Evolutionary conservation across 345 rosid genomes (phyloP).

Genomic region (Xanthoceras sorbifolium): DNA sequence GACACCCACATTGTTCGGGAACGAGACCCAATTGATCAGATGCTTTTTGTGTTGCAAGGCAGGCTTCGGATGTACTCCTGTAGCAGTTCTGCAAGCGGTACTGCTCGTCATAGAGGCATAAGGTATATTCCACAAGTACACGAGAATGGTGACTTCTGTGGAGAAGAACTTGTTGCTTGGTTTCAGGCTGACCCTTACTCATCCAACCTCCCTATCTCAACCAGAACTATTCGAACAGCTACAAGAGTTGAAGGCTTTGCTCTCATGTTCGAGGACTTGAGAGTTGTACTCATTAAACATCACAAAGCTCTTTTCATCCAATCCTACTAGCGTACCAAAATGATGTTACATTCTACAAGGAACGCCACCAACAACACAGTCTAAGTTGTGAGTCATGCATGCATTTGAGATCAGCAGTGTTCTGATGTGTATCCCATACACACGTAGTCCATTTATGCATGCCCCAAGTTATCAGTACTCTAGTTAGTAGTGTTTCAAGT

Average conservation of each 20-base stretch:
- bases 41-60: not conserved
- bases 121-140: too few species aligned
- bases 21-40: not conserved
- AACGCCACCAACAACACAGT: too few species aligned
- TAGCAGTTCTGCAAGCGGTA: not conserved
- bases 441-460: too few species aligned
- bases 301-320: too few species aligned
- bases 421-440: too few species aligned
- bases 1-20: not conserved
- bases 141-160: constrained; percentile 78
- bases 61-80: not conserved
- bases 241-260: constrained; percentile 81
- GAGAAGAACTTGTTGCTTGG: constrained; percentile 85
- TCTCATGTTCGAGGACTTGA: constrained; percentile 70
- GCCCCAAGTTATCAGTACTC: too few species aligned
- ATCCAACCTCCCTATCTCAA: constrained; percentile 72
- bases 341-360: too few species aligned
- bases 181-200: constrained; percentile 70
- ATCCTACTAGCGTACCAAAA: too few species aligned
- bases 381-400: too few species aligned
- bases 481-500: too few species aligned
- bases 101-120: too few species aligned
- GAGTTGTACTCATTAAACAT: not conserved
- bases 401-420: too few species aligned
- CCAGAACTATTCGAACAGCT: constrained; percentile 65